phyloP scores from a whole-genome alignment of 768 basidiomycete species.

The Steccherinum ochraceum region DNA sequence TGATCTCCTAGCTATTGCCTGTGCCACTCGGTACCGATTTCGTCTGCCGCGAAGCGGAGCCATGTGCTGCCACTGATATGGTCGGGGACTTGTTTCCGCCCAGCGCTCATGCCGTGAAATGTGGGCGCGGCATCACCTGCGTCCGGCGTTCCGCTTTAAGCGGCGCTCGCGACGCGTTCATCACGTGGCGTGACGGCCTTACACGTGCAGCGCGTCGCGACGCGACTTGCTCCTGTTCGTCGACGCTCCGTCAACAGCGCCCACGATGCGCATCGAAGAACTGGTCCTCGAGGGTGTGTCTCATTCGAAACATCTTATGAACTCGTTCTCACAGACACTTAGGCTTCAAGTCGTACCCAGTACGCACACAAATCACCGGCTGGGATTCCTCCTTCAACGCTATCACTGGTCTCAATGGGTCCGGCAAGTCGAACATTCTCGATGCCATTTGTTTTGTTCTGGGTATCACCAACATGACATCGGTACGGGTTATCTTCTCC shows the following conservation, averaged over 20 bases:
- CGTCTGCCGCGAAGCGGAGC: no score
- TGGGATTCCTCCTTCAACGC: constrained; percentile 99
- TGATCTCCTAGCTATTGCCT: no score
- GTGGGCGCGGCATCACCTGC: no score
- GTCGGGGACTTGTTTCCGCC: no score
- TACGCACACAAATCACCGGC: constrained; percentile 90
- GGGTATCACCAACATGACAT: constrained; percentile 95
- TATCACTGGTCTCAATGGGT: constrained; percentile 93
- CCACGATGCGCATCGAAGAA: constrained; percentile 86
- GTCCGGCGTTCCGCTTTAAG: no score
- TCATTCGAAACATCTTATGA: neutral
- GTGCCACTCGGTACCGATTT: no score
- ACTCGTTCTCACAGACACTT: neutral
- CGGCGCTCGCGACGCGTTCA: no score
- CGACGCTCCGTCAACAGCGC: neutral
- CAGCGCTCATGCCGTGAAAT: no score
- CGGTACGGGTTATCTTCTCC: constrained; percentile 37
- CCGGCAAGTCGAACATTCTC: constrained; percentile 98
- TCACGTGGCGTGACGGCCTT: neutral
- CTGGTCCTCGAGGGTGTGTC: constrained; percentile 81
- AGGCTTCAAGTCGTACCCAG: constrained; percentile 99
- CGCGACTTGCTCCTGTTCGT: neutral
- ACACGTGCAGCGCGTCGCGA: neutral
- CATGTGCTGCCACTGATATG: no score
- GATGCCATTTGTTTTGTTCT: constrained; percentile 99